A percentile compares a stretch with the other conserved stretches of the same genome.
Conservation (phyloP, 208 protist genomes). For the Strigomonas culicis region DNA sequence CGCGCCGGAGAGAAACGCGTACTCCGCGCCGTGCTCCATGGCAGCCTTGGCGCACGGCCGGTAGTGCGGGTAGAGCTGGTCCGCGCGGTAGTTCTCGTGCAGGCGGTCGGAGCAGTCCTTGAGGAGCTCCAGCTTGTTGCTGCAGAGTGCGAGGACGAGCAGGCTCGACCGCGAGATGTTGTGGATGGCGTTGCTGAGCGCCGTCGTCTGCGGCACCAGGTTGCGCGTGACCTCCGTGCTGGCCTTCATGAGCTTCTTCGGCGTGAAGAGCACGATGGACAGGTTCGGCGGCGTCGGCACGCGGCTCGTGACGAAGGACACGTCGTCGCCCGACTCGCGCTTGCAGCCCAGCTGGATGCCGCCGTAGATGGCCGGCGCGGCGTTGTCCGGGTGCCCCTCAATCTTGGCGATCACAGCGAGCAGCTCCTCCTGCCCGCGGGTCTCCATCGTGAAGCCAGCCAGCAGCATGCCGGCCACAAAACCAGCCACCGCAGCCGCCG, state of each 20-base stretch:
- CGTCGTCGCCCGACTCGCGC: slow-evolving; percentile 20
- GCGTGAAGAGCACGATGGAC: slow-evolving; percentile 87
- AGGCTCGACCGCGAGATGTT: slow-evolving; percentile 90
- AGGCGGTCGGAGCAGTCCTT: slow-evolving; percentile 71
- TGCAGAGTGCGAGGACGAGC: slow-evolving; percentile 80
- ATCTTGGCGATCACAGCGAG: slow-evolving; percentile 80
- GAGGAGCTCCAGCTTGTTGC: slow-evolving; percentile 60
- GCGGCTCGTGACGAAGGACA: slow-evolving; percentile 46
- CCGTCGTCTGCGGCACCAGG: slow-evolving; percentile 59
- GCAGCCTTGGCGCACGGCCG: slow-evolving; percentile 57
- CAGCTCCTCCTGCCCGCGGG: slow-evolving; percentile 61
- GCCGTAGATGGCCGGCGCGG: slow-evolving; percentile 92
- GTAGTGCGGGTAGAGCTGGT: slow-evolving; percentile 77
- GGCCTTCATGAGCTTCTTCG: slow-evolving; percentile 83
- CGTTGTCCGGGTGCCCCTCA: slow-evolving; percentile 94
- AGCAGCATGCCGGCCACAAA: slow-evolving; percentile 89
- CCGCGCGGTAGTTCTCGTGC: slow-evolving; percentile 80
- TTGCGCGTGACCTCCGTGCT: slow-evolving; percentile 83
- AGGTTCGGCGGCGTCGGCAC: slow-evolving; percentile 74
- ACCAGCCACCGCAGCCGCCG: slow-evolving; percentile 86
- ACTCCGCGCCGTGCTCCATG: slow-evolving; percentile 54
- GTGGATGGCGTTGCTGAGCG: slow-evolving; percentile 80
- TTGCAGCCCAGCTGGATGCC: slow-evolving; percentile 88
- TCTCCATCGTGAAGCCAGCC: slow-evolving; percentile 73
- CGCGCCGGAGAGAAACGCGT: slow-evolving; percentile 77